Percentiles rank a stretch among this genome's conserved stretches.
Evolutionary conservation across 2,329 filamentous ascomycete species (phyloP).

Genomic region (Ophioceras dolichostomum): DNA sequence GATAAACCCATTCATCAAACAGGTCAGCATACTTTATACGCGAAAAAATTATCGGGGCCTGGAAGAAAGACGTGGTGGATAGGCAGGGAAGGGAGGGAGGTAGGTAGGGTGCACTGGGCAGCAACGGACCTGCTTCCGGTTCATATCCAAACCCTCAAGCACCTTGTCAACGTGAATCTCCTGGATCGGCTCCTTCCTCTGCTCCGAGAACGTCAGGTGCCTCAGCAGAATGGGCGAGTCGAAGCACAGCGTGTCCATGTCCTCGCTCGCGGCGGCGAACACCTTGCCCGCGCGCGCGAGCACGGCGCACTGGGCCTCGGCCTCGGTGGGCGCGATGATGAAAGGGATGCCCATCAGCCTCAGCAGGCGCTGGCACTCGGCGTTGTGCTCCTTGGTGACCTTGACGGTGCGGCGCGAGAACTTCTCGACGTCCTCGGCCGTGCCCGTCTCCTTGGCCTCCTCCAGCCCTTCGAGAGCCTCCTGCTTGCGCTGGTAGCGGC

Average conservation of each 20-base stretch:
- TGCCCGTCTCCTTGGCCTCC: slow-evolving; percentile 94
- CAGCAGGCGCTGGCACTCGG: slow-evolving; percentile 80
- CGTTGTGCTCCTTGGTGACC: slow-evolving; percentile 94
- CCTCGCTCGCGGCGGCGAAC: slow-evolving; percentile 90
- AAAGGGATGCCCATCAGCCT: slow-evolving; percentile 95
- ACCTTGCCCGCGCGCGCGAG: slow-evolving; percentile 87
- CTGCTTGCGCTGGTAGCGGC: slow-evolving; percentile 88
- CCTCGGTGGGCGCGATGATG: slow-evolving; percentile 91
- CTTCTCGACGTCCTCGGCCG: slow-evolving; percentile 94
- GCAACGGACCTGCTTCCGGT: slow-evolving; percentile 58
- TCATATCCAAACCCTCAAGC: slow-evolving; percentile 79
- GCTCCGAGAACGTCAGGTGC: slow-evolving; percentile 93
- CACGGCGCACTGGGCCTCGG: slow-evolving; percentile 90
- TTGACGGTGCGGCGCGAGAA: slow-evolving; percentile 87
- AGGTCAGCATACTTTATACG: background rate
- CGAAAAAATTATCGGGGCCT: too few relatives aligned
- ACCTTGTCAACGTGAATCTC: slow-evolving; percentile 86
- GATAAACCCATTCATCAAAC: background rate
- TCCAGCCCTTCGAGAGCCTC: slow-evolving; percentile 84
- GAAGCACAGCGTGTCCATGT: slow-evolving; percentile 98
- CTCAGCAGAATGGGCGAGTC: slow-evolving; percentile 81
- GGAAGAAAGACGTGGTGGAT: background rate
- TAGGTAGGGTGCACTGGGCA: background rate
- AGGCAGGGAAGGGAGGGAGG: too few relatives aligned
- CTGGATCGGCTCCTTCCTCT: slow-evolving; percentile 93